phyloP scores from a whole-genome alignment of 768 basidiomycete genomes.

The Boletales sp. region DNA sequence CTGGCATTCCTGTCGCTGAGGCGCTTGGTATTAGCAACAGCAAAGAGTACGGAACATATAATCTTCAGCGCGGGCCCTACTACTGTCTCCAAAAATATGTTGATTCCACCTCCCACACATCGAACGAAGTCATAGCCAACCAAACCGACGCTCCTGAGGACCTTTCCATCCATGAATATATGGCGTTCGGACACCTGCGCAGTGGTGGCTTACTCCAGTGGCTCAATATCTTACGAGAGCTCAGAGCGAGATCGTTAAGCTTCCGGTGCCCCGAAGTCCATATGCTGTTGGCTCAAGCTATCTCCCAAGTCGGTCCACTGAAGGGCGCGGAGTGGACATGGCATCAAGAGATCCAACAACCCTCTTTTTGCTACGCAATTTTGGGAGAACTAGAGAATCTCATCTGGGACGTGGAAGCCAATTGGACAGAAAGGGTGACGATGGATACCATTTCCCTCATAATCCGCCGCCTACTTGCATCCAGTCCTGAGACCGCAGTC shows the following conservation, averaged over 20 bases:
- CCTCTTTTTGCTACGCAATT: conserved; percentile 32
- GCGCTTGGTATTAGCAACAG: conserved; percentile 14
- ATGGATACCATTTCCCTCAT: conserved; percentile 33
- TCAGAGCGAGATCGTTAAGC: conserved; percentile 34
- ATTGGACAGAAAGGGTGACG: conserved; percentile 36
- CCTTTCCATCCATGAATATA: conserved; percentile 42
- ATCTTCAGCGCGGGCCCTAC: conserved; percentile 33
- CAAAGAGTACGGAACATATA: conserved; percentile 25
- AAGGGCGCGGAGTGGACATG: conserved; percentile 26
- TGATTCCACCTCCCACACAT: conserved; percentile 31
- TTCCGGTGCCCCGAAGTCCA: conserved; percentile 40
- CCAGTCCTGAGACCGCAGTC: conserved; percentile 12
- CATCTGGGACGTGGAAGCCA: conserved; percentile 31
- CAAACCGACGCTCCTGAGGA: conserved; percentile 40
- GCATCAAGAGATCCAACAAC: conserved; percentile 35
- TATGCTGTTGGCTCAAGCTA: conserved; percentile 39
- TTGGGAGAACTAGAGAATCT: conserved; percentile 32
- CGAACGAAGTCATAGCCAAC: conserved; percentile 40
- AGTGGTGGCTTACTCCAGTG: conserved; percentile 46
- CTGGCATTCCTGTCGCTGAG: conserved; percentile 6
- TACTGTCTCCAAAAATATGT: conserved; percentile 34
- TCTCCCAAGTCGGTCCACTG: conserved; percentile 38
- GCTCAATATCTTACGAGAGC: conserved; percentile 45
- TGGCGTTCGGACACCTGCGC: conserved; percentile 42
- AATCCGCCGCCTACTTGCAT: conserved; percentile 33